Evolutionary conservation across 2,329 filamentous ascomycete genomes (phyloP), one percentile per base, ranked within the genome.

Genomic region (Aspergillus arachidicola): DNA sequence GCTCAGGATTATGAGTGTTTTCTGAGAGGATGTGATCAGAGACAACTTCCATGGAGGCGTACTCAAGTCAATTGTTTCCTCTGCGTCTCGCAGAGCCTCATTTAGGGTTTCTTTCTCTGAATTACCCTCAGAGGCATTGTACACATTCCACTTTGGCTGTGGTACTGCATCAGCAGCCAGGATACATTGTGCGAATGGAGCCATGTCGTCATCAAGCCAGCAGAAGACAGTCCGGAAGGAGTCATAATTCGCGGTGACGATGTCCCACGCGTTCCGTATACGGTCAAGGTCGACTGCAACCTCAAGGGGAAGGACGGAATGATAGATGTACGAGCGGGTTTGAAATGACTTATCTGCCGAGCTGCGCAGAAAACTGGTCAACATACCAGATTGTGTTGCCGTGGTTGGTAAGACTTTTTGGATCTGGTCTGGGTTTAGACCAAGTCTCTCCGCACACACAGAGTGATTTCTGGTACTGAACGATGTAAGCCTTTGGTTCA

Each of bases 121-220:
- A 21, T 21, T 54, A 12, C 21, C 21, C 12, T 62, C 53, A 21
- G 53, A 36, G 4, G 58, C 62, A 59, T 36, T 10, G 60, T 69
- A 69, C 38, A 62, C 55, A 54, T 66, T 61, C 66, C 70, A 70
- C 11, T 65, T 48, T 14, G 51, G 45, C 28, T 61, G 21, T 1
- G 61, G 53, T 46, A 65, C 65, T 4, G 69, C 65, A 3, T 64
- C 58, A 0, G 59, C 30, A 7, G 62, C 60, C 26, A 79, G 48
- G 11, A 78, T 69, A 26, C 74, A 75, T 60, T 76, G 76, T 1
- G 75, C 71, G 68, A 78, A 79, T 11, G 76, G 76, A 1, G 75
- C 72, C 56, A 78, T 65, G 26, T 72, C 62, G 58, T 78, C 74
- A 61, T 76, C 73, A 38, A 74, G 66, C 60, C 69, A 66, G 53